These are phyloP conservation scores for Annulohypoxylon stygium DNA, from an alignment of 495 filamentous ascomycete species.

Conservation along the genomic window DNA sequence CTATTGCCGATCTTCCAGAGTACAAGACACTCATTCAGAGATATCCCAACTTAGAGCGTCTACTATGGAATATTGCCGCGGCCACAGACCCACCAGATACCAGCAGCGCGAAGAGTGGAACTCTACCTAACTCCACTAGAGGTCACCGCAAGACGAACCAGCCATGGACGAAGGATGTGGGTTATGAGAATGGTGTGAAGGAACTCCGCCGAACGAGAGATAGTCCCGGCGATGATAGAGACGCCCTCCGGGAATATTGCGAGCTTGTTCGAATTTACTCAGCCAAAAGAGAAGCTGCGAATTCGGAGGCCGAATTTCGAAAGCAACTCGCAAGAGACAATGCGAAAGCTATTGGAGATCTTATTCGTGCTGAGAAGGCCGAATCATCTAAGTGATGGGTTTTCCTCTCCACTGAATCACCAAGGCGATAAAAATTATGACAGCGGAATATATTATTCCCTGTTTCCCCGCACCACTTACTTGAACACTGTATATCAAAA, in stretches of 20 bases:
- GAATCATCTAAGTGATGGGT: background rate
- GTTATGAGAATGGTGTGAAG: constrained; percentile 46
- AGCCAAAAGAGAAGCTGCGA: constrained; percentile 23
- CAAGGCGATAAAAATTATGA: background rate
- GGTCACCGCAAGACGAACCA: constrained; percentile 38
- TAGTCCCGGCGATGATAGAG: constrained; percentile 48
- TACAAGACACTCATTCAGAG: constrained; percentile 44
- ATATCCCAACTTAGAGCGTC: constrained; percentile 46
- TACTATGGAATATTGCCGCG: constrained; percentile 49
- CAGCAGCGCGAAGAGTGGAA: constrained; percentile 1
- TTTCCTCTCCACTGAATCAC: background rate
- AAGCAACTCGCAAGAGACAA: constrained; percentile 49
- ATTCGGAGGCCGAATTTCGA: constrained; percentile 14
- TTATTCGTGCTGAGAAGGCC: constrained; percentile 53
- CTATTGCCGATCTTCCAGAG: constrained; percentile 49
- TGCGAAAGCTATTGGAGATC: constrained; percentile 51
- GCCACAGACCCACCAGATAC: constrained; percentile 47
- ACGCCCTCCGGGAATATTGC: constrained; percentile 51
- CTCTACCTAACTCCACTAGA: background rate
- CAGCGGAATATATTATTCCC: background rate
- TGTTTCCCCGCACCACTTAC: background rate
- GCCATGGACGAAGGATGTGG: constrained; percentile 45
- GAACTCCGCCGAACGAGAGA: constrained; percentile 45
- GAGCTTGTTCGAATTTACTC: constrained; percentile 45
- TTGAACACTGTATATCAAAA: background rate